Conservation (phyloP, 495 filamentous ascomycete genomes). For the Penicillium maclennaniae region DNA sequence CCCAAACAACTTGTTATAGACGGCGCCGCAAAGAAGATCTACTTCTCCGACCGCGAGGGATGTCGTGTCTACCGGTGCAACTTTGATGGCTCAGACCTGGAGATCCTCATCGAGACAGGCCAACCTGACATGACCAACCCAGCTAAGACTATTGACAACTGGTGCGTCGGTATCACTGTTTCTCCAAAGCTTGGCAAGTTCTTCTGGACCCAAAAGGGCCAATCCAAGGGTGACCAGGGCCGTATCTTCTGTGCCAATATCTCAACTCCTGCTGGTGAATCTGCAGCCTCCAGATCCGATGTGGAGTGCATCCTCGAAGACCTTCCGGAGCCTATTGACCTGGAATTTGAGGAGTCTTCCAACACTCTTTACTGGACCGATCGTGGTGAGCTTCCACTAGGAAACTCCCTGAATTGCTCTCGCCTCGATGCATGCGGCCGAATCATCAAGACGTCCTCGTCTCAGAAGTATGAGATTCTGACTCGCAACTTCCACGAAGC, state of each 20-base stretch:
- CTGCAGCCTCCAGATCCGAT: constrained; percentile 10
- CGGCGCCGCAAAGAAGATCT: constrained; percentile 30
- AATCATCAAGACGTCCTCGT: not conserved
- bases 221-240: constrained; percentile 44
- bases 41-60: constrained; percentile 54
- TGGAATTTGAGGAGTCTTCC: constrained; percentile 41
- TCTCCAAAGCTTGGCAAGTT: constrained; percentile 34
- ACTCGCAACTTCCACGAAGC: constrained; percentile 43
- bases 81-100: constrained; percentile 41
- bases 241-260: constrained; percentile 47
- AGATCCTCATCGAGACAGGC: constrained; percentile 38
- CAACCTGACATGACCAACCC: constrained; percentile 20
- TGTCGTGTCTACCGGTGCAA: constrained; percentile 42
- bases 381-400: constrained; percentile 46
- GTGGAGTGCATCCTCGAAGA: constrained; percentile 34
- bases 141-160: constrained; percentile 23
- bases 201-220: constrained; percentile 57
- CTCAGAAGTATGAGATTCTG: constrained; percentile 24
- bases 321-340: constrained; percentile 51
- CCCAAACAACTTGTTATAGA: constrained; percentile 50
- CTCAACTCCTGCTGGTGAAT: constrained; percentile 19
- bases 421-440: constrained; percentile 19
- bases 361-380: constrained; percentile 51
- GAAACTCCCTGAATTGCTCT: constrained; percentile 43
- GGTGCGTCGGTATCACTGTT: constrained; percentile 33